Evolutionary conservation across 257 asterid genomes (phyloP).

Genomic region (Gentiana macrophylla): DNA sequence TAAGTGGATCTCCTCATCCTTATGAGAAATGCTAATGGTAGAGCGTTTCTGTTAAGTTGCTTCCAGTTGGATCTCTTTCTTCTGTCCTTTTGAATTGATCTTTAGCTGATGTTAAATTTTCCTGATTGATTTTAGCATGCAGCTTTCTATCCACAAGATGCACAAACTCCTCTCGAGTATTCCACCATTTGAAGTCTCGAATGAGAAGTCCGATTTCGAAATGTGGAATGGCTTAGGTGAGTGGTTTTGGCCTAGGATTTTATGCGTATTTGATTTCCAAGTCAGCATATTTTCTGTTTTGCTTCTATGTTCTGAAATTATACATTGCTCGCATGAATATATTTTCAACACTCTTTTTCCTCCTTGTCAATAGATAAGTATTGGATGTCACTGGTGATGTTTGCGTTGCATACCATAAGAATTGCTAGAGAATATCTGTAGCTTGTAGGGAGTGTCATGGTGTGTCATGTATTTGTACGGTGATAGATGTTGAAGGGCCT

Average conservation of each 20-base stretch:
- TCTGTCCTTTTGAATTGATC: not conserved
- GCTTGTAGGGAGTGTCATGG: no score
- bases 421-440: no score
- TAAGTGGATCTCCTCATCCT: no score
- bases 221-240: slow-evolving; percentile 74
- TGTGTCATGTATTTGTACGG: no score
- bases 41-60: no score
- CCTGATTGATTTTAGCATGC: slow-evolving; percentile 40
- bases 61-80: not conserved
- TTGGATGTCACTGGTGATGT: no score
- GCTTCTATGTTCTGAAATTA: not conserved
- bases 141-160: slow-evolving; percentile 56
- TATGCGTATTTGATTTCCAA: slow-evolving; percentile 2
- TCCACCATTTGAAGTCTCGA: slow-evolving; percentile 39
- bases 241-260: slow-evolving; percentile 5
- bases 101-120: not conserved
- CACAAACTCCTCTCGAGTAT: slow-evolving; percentile 44
- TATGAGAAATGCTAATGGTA: no score
- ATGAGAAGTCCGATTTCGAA: slow-evolving; percentile 29
- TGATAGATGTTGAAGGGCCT: no score
- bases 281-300: not conserved
- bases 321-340: not conserved
- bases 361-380: no score
- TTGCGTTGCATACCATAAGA: no score
- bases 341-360: no score